Evolutionary conservation across 805 yeast genomes (phyloP), one percentile per base, ranked within the genome.

Genomic region (Cyberlindnera mississippiensis): DNA sequence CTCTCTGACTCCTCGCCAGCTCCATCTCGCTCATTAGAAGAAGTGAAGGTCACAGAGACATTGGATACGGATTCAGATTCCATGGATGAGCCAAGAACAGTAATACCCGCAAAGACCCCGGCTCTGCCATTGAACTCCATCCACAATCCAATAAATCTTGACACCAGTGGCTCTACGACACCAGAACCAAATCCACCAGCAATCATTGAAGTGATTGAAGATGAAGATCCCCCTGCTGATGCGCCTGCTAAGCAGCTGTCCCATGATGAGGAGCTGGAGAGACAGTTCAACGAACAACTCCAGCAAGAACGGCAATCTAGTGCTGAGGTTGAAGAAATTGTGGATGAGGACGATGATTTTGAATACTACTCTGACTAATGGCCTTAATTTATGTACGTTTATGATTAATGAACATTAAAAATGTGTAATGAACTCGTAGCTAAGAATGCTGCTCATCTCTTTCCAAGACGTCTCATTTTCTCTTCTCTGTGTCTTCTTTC

Each of bases 401-500:
- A 20, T 20, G 24, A 20, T 20, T 20, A 20, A 20, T 20, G 24
- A 20, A 20, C 24, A 20, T 20, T 9, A 9, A 6, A 20, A 9
- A 20, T 20, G 24, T 20, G n/a, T n/a, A n/a, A n/a, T n/a, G n/a
- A n/a, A n/a, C n/a, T n/a, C 7, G 11, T 19, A 29, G 37, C 14
- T 24, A 22, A 14, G 29, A 8, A 13, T 18, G 14, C 15, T 4
- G 28, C 14, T 19, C 15, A 9, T 33, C 14, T 12, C 36, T 28
- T 37, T 35, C 40, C 37, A 37, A 63, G 56, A 35, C 70, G 56
- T 44, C 59, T 63, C 51, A 78, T 78, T 51, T 80, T 78, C 48
- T 69, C 73, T 45, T 61, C 60, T 13, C 70, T 70, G 41, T 66
- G 71, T 45, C 59, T 61, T 46, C 71, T 76, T 49, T 84, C 79